phyloP scores from a whole-genome alignment of 257 asterid genomes.

The Rhazya stricta region DNA sequence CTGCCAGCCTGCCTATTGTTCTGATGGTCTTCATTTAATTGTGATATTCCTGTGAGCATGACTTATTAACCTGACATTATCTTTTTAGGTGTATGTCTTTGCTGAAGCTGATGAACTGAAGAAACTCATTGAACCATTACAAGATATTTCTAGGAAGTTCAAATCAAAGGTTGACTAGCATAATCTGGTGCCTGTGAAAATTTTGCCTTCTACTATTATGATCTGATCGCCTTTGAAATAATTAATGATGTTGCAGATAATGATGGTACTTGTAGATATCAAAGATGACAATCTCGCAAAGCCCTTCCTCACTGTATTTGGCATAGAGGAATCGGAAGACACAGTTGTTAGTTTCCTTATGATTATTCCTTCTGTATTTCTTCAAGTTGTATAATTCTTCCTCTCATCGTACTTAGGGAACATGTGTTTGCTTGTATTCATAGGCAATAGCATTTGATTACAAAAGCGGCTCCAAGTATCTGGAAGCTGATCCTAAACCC shows the following conservation, averaged over 20 bases:
- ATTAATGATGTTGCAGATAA: constrained; percentile 50
- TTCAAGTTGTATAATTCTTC: constrained; percentile 12
- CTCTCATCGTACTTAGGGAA: background rate
- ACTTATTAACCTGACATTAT: constrained; percentile 11
- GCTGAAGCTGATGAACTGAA: constrained; percentile 57
- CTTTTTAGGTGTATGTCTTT: constrained; percentile 67
- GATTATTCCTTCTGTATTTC: background rate
- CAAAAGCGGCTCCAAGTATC: constrained; percentile 51
- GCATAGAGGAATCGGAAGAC: constrained; percentile 71
- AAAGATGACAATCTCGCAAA: constrained; percentile 81
- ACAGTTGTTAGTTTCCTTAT: constrained; percentile 37
- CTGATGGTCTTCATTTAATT: background rate
- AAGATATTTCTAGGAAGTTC: constrained; percentile 66
- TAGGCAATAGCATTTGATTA: constrained; percentile 76
- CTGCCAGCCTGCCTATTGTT: background rate
- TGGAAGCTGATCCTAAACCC: constrained; percentile 60
- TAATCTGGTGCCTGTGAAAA: background rate
- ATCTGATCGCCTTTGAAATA: constrained; percentile 8
- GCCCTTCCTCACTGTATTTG: constrained; percentile 85
- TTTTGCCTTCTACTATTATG: constrained; percentile 7
- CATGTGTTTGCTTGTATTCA: constrained; percentile 3
- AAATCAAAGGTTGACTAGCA: constrained; percentile 59
- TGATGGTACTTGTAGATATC: constrained; percentile 68
- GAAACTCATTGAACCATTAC: constrained; percentile 58
- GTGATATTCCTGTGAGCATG: background rate